phyloP scores from a whole-genome alignment of 768 basidiomycete species.

The Rhodotorula taiwanensis region DNA sequence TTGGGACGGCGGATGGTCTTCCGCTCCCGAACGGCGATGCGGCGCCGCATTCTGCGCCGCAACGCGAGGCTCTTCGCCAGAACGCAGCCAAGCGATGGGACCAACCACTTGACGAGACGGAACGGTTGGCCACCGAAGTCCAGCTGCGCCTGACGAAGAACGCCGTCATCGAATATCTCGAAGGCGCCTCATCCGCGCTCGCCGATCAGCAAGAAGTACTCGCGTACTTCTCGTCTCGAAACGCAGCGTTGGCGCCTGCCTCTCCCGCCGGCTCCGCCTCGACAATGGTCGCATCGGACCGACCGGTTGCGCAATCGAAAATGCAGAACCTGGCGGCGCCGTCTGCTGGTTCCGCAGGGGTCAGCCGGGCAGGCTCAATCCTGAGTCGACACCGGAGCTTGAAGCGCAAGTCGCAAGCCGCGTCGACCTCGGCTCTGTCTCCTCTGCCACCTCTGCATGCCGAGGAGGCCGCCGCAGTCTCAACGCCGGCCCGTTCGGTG shows the following conservation, averaged over 20 bases:
- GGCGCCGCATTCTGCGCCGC: too few species aligned
- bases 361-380: neutral
- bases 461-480: constrained; percentile 41
- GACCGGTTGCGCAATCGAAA: neutral
- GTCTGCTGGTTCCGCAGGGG: too few species aligned
- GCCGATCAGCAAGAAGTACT: constrained; percentile 76
- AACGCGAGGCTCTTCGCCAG: neutral
- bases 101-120: constrained; percentile 13
- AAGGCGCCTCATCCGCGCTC: constrained; percentile 78
- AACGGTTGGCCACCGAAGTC: constrained; percentile 64
- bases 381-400: neutral
- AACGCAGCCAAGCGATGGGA: constrained; percentile 1
- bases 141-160: constrained; percentile 82
- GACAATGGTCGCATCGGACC: neutral
- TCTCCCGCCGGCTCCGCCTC: neutral
- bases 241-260: neutral
- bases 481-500: constrained; percentile 1
- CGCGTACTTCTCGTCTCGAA: constrained; percentile 53
- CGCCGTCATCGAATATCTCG: constrained; percentile 68
- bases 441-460: constrained; percentile 45
- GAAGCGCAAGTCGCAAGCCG: neutral
- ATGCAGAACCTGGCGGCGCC: neutral
- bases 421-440: too few species aligned
- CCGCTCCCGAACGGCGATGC: too few species aligned
- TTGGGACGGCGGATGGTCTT: too few species aligned